These are phyloP conservation scores for Amanita thiersii DNA, from an alignment of 768 basidiomycete species.

Conservation along the genomic window DNA sequence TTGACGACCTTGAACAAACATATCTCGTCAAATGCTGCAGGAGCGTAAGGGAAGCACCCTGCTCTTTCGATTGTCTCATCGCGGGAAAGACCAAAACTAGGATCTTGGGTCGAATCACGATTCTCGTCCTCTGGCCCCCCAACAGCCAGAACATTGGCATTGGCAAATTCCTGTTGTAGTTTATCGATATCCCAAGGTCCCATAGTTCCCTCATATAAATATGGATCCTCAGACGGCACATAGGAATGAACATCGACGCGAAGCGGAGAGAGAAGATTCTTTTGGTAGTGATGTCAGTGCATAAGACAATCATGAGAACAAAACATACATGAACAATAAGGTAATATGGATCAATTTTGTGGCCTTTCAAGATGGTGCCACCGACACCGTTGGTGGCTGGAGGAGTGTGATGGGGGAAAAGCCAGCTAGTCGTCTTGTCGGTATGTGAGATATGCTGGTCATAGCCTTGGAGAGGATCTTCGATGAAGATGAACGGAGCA, in stretches of 20 bases:
- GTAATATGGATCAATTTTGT: constrained; percentile 87
- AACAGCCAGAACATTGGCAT: constrained; percentile 52
- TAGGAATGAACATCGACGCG: constrained; percentile 55
- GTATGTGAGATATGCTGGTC: constrained; percentile 40
- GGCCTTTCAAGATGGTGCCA: constrained; percentile 38
- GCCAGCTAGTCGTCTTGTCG: constrained; percentile 29
- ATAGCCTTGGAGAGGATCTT: constrained; percentile 74
- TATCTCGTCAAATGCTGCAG: constrained; percentile 14
- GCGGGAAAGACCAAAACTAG: constrained; percentile 29
- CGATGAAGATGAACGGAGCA: constrained; percentile 94
- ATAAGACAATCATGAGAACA: neutral
- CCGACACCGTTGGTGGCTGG: constrained; percentile 4
- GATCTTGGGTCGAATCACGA: constrained; percentile 20
- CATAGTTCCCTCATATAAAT: constrained; percentile 54
- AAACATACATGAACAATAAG: constrained; percentile 69
- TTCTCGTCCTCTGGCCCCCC: constrained; percentile 24
- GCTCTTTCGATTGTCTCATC: constrained; percentile 21
- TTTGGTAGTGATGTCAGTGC: constrained; percentile 8
- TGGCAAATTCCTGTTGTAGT: constrained; percentile 56
- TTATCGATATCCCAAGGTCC: constrained; percentile 63
- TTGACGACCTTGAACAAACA: constrained; percentile 63
- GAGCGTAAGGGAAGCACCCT: constrained; percentile 4
- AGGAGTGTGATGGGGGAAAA: constrained; percentile 28
- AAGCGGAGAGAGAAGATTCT: constrained; percentile 64
- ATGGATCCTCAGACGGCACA: constrained; percentile 58